phyloP scores from a whole-genome alignment of 2,329 filamentous ascomycete species.

The Fusarium aywerte region DNA sequence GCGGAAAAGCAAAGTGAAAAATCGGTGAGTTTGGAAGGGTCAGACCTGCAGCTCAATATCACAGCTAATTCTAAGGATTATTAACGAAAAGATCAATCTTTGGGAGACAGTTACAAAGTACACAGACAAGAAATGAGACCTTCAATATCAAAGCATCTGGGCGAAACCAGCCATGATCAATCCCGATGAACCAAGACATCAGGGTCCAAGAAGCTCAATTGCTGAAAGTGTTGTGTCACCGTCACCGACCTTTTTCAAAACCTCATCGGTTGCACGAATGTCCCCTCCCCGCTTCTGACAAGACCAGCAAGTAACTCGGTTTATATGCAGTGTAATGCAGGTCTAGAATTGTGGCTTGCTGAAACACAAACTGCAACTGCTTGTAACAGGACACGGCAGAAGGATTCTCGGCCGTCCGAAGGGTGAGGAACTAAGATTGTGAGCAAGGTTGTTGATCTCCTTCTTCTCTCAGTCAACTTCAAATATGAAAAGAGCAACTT shows the following conservation, averaged over 20 bases:
- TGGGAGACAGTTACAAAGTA: not conserved
- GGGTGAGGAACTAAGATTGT: not conserved
- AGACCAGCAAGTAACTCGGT: not conserved
- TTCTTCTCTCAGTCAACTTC: not conserved
- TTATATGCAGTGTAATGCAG: not conserved
- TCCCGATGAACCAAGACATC: not conserved
- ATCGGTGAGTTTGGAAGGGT: not conserved
- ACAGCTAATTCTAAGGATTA: not conserved
- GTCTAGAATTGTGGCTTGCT: constrained; percentile 17
- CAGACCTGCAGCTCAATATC: not conserved
- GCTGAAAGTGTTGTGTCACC: not conserved
- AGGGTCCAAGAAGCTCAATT: constrained; percentile 1
- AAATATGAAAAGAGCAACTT: not conserved
- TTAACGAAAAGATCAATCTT: not conserved
- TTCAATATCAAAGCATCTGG: not conserved
- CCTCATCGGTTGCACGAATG: constrained; percentile 14
- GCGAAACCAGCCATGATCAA: not conserved
- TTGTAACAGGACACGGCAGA: constrained; percentile 1
- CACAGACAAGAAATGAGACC: not conserved
- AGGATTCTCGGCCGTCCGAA: not conserved
- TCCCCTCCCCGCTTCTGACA: constrained; percentile 1
- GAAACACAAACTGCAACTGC: constrained; percentile 8
- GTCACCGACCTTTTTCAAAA: not conserved
- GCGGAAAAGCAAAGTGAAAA: constrained; percentile 4
- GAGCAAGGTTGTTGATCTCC: not conserved